Evolutionary conservation across 140 eudicot species (phyloP), one percentile per base, ranked within the genome.

Genomic region (Ambrosia hybrid): DNA sequence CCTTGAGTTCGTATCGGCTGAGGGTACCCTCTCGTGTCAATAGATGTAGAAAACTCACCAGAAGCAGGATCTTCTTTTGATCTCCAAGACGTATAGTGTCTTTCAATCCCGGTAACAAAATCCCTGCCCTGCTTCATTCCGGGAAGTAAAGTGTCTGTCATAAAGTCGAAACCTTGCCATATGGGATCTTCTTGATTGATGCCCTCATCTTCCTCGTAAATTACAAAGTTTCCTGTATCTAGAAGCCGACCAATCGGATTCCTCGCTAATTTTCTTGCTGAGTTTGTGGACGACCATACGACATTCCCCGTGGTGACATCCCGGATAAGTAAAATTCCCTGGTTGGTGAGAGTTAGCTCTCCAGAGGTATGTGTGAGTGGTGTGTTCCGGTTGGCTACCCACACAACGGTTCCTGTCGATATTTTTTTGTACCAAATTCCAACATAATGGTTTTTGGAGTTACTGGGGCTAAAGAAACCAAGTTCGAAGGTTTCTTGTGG

Each of bases 371-470:
- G 14, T 0, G 43, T 15, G 41, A 84, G 38, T 0, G 83, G 83
- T 12, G 15, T 51, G 51, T 75, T 43, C 39, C 85, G 52, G 57
- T 84, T 84, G 58, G 85, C 85, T 4, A 84, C 83, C 88, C 85
- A 84, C 2, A 65, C 88, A 14, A 76, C 73, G 3, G 83, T 84
- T 13, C 16, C 8, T 1, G 4, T 71, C 0, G 88, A n/a, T 8
- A 77, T 68, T 38, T 63, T 65, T 53, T 73, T 80, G 83, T 77
- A 81, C 85, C 85, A 84, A 5, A 81, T 80, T 3, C 88, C 88
- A 4, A 80, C 30, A 11, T 84, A 80, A 1, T 73, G 51, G 57
- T 75, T 73, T 5, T 0, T 6, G 64, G 85, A 33, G 9, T 60
- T 34, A 11, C 10, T 0, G 66, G 66, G 66, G 73, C 70, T 73